Conservation (phyloP, 768 basidiomycete species). For the Tylopilus sp. region DNA sequence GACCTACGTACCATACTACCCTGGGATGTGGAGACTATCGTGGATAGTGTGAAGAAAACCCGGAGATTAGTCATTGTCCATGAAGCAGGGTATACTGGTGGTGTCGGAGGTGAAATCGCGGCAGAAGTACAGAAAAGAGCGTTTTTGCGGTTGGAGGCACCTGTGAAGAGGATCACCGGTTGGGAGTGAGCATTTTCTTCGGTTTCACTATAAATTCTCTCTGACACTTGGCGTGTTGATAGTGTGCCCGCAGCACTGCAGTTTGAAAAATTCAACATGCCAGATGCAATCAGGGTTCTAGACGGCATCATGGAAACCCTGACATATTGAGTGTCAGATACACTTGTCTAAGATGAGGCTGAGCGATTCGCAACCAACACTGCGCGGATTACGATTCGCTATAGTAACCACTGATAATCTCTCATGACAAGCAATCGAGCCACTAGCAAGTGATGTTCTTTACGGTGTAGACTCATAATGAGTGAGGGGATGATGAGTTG, state of each 20-base stretch:
- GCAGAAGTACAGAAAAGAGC: constrained; percentile 86
- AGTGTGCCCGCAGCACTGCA: constrained; percentile 83
- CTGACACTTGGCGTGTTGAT: constrained; percentile 1
- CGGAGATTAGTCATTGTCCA: constrained; percentile 87
- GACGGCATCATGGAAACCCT: constrained; percentile 85
- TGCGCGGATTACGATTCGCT: neutral
- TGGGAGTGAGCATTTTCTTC: constrained; percentile 78
- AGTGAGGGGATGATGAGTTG: neutral
- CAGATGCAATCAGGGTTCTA: constrained; percentile 78
- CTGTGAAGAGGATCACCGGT: constrained; percentile 80
- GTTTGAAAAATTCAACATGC: constrained; percentile 91
- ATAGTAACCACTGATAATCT: constrained; percentile 1
- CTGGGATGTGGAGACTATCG: constrained; percentile 80
- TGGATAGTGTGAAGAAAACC: constrained; percentile 81
- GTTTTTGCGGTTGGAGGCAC: constrained; percentile 85
- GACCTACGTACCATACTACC: constrained; percentile 88
- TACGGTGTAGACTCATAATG: neutral
- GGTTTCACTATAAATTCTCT: neutral
- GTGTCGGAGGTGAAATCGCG: constrained; percentile 90
- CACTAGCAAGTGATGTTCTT: neutral
- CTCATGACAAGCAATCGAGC: neutral
- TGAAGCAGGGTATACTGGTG: constrained; percentile 84
- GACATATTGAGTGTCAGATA: constrained; percentile 45
- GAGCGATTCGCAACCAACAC: neutral
- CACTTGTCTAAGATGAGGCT: neutral